Evolutionary conservation across 1,284 basidiomycete genomes (phyloP), one percentile per base, ranked within the genome.

Genomic region (Pseudozyma sp.): DNA sequence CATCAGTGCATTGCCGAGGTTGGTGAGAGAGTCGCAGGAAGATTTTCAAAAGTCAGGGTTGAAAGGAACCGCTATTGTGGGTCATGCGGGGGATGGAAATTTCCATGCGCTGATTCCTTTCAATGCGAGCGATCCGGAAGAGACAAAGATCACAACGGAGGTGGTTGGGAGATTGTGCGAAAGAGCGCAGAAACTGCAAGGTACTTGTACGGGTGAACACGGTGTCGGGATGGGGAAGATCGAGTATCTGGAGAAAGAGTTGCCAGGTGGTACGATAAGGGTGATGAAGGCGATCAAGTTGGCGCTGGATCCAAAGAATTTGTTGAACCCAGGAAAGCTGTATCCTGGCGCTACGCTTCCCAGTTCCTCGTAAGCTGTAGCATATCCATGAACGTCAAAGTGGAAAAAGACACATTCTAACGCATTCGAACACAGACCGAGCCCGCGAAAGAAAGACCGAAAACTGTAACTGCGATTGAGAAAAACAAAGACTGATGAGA

Each of bases 41-140:
- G 73, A 76, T 31, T 71, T 76, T 44, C 64, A 65, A 13, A 19
- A 60, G 9, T 57, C 56, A 0, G 73, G 73, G 2, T 52, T 76
- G 18, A 63, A 47, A 0, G 60, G 58, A 0, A 71, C 90, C 1
- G 89, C 89, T 0, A 90, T 92, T 43, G 88, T 92, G 11, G 93
- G 93, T 1, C 93, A 95, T 78, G 92, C 93, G 0, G 94, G 93
- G 1, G 94, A 95, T 83, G 93, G 93, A 86, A 87, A 88, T 79
- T 87, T 80, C 35, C 85, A 86, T 70, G 74, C 70, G 1, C 43
- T 81, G 34, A 64, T 81, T 39, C 58, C 77, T n/a, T 80, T 76
- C 50, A 60, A 76, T n/a, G 63, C 76, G 48, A 43, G 31, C 16
- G 70, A 67, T 43, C 52, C 59, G 0, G 59, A 59, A 53, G 66